phyloP scores from a whole-genome alignment of 352 stramenopile genomes.

The Paralagenidium karlingii region DNA sequence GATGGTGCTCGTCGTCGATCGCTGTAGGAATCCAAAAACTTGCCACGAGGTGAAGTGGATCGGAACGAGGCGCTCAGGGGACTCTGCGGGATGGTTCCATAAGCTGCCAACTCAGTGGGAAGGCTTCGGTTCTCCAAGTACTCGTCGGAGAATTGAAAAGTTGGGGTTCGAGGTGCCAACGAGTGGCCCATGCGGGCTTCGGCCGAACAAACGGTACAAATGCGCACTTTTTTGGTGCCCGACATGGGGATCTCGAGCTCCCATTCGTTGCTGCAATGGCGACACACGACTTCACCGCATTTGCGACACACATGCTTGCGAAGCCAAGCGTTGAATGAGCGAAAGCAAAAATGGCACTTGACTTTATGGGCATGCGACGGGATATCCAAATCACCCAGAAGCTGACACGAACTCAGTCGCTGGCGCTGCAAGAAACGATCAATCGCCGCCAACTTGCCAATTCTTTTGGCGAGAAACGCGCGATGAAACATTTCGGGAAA shows the following conservation, averaged over 20 bases:
- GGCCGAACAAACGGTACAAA: constrained; percentile 73
- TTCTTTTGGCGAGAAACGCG: constrained; percentile 47
- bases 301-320: constrained; percentile 59
- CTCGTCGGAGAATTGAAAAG: background rate
- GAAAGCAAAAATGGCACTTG: constrained; percentile 62
- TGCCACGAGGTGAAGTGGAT: background rate
- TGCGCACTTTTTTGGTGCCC: constrained; percentile 61
- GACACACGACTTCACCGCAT: constrained; percentile 64
- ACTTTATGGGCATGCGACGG: constrained; percentile 11
- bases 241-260: constrained; percentile 67
- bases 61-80: background rate
- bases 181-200: constrained; percentile 46
- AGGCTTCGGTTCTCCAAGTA: background rate
- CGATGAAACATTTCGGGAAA: constrained; percentile 59
- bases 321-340: constrained; percentile 33
- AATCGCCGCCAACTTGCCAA: constrained; percentile 50
- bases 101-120: background rate
- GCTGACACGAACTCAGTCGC: constrained; percentile 53
- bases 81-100: background rate
- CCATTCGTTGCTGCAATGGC: constrained; percentile 71
- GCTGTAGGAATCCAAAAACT: too few relatives aligned
- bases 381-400: constrained; percentile 73
- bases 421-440: constrained; percentile 73
- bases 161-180: background rate
- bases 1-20: background rate